Conservation (phyloP, 1,284 basidiomycete species). For the Ganoderma lingzhi region DNA sequence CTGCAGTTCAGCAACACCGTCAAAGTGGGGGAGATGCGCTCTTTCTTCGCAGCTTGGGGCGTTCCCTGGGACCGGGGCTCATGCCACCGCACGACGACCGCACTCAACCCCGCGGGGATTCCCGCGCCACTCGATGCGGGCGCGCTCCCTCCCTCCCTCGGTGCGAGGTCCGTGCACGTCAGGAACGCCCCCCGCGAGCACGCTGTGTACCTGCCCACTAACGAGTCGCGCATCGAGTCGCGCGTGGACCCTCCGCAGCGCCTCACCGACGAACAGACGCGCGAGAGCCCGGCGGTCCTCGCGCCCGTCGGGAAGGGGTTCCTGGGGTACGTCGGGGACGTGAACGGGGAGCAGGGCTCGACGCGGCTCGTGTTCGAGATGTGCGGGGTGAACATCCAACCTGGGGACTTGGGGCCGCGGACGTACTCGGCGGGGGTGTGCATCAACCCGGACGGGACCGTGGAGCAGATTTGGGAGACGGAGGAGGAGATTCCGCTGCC, state of each 20-base stretch:
- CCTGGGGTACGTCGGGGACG: constrained; percentile 34
- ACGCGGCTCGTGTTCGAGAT: constrained; percentile 33
- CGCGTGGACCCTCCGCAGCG: constrained; percentile 18
- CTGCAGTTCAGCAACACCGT: constrained; percentile 28
- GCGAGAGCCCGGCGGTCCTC: constrained; percentile 31
- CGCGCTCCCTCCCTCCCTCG: constrained; percentile 25
- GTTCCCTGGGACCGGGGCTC: constrained; percentile 28
- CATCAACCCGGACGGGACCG: background rate
- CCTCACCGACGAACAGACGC: constrained; percentile 13
- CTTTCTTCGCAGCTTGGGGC: constrained; percentile 24
- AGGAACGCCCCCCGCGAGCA: constrained; percentile 22
- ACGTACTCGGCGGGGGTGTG: background rate
- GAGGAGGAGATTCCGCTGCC: background rate
- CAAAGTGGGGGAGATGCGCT: background rate
- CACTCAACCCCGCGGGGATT: constrained; percentile 28
- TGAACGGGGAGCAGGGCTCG: constrained; percentile 33
- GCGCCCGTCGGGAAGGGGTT: constrained; percentile 31
- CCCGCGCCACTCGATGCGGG: constrained; percentile 25
- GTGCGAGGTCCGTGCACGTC: constrained; percentile 32
- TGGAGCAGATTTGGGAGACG: background rate
- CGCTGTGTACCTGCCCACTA: constrained; percentile 31
- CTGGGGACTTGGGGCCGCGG: constrained; percentile 29
- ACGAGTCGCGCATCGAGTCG: constrained; percentile 24
- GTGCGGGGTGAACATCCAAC: constrained; percentile 29
- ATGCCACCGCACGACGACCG: constrained; percentile 31